Evolutionary conservation across 352 stramenopile genomes (phyloP).

Genomic region (Pythium sukuiense): DNA sequence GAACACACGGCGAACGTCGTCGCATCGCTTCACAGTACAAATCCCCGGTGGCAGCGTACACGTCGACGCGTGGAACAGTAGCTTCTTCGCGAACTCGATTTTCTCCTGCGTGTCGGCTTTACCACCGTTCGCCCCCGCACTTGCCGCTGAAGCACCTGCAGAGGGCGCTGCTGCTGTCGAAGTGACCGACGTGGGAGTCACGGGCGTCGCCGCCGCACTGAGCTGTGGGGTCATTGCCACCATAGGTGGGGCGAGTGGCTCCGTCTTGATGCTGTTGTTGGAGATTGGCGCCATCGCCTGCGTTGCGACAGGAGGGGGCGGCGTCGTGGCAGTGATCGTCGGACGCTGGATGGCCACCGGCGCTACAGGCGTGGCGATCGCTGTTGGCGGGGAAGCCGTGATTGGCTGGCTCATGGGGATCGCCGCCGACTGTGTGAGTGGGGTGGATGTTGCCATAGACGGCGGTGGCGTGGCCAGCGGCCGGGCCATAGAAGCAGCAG

Average conservation of each 20-base stretch:
- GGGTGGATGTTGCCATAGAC: neutral
- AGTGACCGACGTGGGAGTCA: slow-evolving; percentile 6
- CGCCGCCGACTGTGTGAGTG: slow-evolving; percentile 1
- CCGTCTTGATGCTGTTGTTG: slow-evolving; percentile 13
- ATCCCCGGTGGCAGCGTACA: slow-evolving; percentile 56
- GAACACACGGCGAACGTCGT: slow-evolving; percentile 83
- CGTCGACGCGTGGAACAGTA: slow-evolving; percentile 74
- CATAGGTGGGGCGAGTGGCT: slow-evolving; percentile 8
- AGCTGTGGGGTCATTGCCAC: neutral
- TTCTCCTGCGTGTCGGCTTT: slow-evolving; percentile 67
- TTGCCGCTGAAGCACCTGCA: neutral
- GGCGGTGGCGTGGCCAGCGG: neutral
- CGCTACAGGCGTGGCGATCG: neutral
- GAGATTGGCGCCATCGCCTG: neutral
- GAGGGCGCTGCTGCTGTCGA: slow-evolving; percentile 20
- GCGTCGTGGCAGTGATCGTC: slow-evolving; percentile 21
- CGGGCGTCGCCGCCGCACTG: neutral
- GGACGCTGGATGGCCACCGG: slow-evolving; percentile 28
- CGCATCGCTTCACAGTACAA: slow-evolving; percentile 86
- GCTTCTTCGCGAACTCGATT: slow-evolving; percentile 82
- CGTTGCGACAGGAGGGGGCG: neutral
- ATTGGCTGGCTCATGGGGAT: neutral
- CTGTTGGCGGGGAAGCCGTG: neutral
- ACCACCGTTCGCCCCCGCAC: neutral
- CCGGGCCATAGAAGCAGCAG: slow-evolving; percentile 2